These are phyloP conservation scores for Macrophomina pseudophaseolina DNA, from an alignment of 2,329 filamentous ascomycete species.

Conservation along the genomic window DNA sequence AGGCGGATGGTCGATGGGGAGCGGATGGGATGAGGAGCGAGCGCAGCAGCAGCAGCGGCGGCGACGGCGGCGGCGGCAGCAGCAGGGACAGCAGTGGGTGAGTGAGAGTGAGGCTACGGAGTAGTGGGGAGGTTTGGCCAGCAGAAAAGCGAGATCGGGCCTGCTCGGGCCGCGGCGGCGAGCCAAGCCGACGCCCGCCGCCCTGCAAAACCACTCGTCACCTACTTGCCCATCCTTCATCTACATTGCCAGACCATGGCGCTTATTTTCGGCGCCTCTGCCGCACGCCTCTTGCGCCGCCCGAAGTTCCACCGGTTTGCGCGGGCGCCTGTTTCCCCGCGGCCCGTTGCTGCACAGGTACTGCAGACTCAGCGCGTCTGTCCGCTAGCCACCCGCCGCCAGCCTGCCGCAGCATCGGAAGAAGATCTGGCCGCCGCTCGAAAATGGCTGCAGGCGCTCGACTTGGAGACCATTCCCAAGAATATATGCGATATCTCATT, in stretches of 20 bases:
- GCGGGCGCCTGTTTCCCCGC: neutral
- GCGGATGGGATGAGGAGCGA: slow-evolving; percentile 1
- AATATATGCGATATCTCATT: slow-evolving; percentile 64
- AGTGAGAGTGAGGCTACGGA: slow-evolving; percentile 20
- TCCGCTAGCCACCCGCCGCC: slow-evolving; percentile 5
- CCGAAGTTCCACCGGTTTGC: neutral
- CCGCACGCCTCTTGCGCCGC: neutral
- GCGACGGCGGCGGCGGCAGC: neutral
- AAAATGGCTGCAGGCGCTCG: slow-evolving; percentile 61
- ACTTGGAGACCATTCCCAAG: slow-evolving; percentile 60
- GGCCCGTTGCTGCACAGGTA: neutral
- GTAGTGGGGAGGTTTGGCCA: neutral
- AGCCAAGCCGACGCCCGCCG: too few species aligned
- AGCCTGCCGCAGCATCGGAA: slow-evolving; percentile 27
- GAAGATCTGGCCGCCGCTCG: slow-evolving; percentile 53
- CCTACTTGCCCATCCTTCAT: too few species aligned
- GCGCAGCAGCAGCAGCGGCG: neutral
- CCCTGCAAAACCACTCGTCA: too few species aligned
- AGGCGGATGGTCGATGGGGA: slow-evolving; percentile 16
- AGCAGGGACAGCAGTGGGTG: neutral
- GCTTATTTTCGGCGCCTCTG: neutral
- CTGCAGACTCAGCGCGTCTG: slow-evolving; percentile 2
- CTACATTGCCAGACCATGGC: neutral
- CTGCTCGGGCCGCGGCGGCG: slow-evolving; percentile 28
- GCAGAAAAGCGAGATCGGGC: slow-evolving; percentile 19